Evolutionary conservation across 2,329 filamentous ascomycete species (phyloP), one percentile per base, ranked within the genome.

Genomic region (Exophiala aquamarina): DNA sequence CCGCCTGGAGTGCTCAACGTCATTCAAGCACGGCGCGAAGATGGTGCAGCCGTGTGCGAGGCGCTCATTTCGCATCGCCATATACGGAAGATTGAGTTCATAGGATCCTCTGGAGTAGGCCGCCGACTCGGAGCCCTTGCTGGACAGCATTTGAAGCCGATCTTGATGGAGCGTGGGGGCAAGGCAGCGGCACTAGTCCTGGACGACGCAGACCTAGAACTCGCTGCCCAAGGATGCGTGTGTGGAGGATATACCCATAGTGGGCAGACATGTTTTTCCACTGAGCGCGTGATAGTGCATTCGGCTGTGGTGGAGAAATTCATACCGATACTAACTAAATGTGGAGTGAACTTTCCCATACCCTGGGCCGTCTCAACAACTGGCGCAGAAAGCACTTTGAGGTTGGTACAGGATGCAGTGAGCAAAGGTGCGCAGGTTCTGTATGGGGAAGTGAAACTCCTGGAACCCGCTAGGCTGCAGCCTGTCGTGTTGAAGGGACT

Each of bases 261-360:
- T 2, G 89, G 89, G 0, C 89, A 95, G 69, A 81, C 93, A 32
- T 94, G 89, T 74, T 93, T 94, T 87, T 78, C 78, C 17, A 93
- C 89, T 0, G 89, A 94, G 68, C 79, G 83, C 20, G 83, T 93
- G 48, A 63, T 84, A n/a, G 78, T 84, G 14, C 76, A 83, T 62
- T 72, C 72, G 44, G 67, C 68, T 28, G 68, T 85, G 45, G 69
- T 71, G 14, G 28, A 15, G 33, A 44, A 13, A 40, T 55, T 11
- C 40, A 50, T 11, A 6, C 23, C 11, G 23, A 6, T 11, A 26
- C 23, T 11, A 26, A 26, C 6, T 6, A 26, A 6, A 6, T 26
- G 23, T 26, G 6, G 23, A 11, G 23, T 26, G 6, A 26, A 26
- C 6, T n/a, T n/a, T n/a, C n/a, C n/a, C n/a, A 32, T 8, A 38